phyloP scores from a whole-genome alignment of 805 yeast species.

The Metschnikowia reukaufii region DNA sequence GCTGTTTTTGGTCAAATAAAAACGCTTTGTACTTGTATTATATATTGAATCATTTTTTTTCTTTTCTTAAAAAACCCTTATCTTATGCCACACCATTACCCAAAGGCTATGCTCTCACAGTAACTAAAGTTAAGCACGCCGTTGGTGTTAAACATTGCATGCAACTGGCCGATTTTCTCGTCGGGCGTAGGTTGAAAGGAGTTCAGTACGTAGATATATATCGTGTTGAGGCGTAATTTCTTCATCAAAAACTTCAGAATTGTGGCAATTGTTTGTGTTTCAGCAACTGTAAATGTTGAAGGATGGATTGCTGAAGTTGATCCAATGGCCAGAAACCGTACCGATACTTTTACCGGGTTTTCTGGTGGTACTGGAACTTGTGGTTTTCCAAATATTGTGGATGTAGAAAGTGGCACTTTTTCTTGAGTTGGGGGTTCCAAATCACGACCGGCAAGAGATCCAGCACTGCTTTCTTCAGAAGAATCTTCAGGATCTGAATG shows the following conservation, averaged over 20 bases:
- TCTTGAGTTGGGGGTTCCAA: conserved; percentile 9
- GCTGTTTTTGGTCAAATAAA: not conserved
- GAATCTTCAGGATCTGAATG: conserved; percentile 13
- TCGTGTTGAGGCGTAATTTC: conserved; percentile 14
- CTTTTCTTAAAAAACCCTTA: not conserved
- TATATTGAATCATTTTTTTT: not conserved
- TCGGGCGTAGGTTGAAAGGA: conserved; percentile 45
- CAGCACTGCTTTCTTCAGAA: conserved; percentile 5
- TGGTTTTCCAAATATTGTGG: conserved; percentile 4
- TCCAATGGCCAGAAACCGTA: conserved; percentile 62
- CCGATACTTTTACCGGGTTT: conserved; percentile 35
- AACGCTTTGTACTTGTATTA: conserved; percentile 3
- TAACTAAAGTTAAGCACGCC: conserved; percentile 40
- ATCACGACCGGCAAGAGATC: conserved; percentile 1
- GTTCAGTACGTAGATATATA: conserved; percentile 39
- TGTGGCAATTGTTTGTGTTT: conserved; percentile 47
- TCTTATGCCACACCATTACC: conserved; percentile 16
- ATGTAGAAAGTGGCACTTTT: conserved; percentile 14
- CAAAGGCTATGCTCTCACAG: conserved; percentile 43
- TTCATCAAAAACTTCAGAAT: conserved; percentile 42
- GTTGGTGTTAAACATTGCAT: conserved; percentile 29
- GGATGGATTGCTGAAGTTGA: conserved; percentile 53
- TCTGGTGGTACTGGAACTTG: not conserved
- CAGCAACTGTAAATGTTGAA: conserved; percentile 48
- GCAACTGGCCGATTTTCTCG: conserved; percentile 36